Base-by-base conservation (phyloP, 495 filamentous ascomycete species). In the Podospora didyma region DNA sequence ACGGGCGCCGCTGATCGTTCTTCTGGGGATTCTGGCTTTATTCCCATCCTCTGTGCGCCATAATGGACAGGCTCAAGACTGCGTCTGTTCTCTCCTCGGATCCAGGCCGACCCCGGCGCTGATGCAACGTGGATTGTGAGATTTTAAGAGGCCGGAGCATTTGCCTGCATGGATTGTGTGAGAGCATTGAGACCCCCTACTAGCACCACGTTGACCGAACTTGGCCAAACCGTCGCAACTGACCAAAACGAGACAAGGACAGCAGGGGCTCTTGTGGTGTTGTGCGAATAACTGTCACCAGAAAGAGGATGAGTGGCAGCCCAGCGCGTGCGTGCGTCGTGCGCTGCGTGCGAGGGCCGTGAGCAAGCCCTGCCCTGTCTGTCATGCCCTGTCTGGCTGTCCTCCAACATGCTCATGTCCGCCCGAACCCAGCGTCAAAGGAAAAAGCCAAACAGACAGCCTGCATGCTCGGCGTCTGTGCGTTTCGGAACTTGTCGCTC, bases 21-120 rank as follows among this genome's bases (percentile, higher is more conserved):
- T 45, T 61, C 51, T 58, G 31, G 57, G 46, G 21, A 57, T 57
- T 57, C 49, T 62, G 59, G 58, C 61, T 66, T 60, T 62, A 56
- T 59, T 46, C 56, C 51, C 58, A 67, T 34, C 56, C 52, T 62
- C 67, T 51, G 64, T 67, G 64, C 64, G 60, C 60, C 46, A 49
- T 31, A 66, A 57, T 57, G 61, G 57, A 39, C 9, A 54, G 17
- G 26, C 46, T 44, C 24, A 21, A 50, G 54, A 55, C 49, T 56
- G 62, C 46, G 64, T 67, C 64, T 63, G 58, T 62, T 58, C 56
- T 22, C 59, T 31, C 42, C 31, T 59, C 56, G 58, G 42, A 58
- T 61, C 49, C 46, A 50, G 54, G 46, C 26, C 31, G 53, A 50
- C 50, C 62, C 64, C 53, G 54, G 64, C 50, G 50, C 42, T 52